Evolutionary conservation across 768 basidiomycete species (phyloP), one percentile per base, ranked within the genome.

Genomic region (Candolleomyces efflorescens): DNA sequence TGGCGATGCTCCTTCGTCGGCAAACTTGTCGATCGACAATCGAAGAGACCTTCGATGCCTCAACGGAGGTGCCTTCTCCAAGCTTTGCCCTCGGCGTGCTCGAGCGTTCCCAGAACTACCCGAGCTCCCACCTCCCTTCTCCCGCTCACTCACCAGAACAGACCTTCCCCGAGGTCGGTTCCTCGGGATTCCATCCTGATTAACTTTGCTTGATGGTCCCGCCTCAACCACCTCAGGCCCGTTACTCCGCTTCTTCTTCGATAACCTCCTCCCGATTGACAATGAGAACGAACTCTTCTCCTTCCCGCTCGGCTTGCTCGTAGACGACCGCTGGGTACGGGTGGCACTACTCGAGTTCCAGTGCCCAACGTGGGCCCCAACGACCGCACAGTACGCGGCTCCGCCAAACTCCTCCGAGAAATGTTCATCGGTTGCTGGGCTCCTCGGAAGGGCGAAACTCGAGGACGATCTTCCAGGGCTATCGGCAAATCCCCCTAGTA

Each of bases 131-230:
- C 32, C 39, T 12, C 5, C 32, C 20, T 22, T 47, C 41, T 6
- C 32, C 3, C 36, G 23, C 32, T 52, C 51, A n/a, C 6, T 10
- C 9, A 52, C 32, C 32, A 32, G 32, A 32, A 32, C 43, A n/a
- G 54, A 55, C 26, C 43, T 44, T 46, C 56, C 56, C 24, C 56
- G 32, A 11, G 47, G 24, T 50, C 48, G 48, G 49, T 24, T 51
- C 56, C 56, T 57, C 26, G 47, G 39, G 3, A 11, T 41, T 26
- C 26, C 26, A 12, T 27, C 49, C 27, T 51, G 49, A 26, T 24
- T 36, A 11, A 11, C 32, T 36, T 17, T 13, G 20, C 6, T 22
- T 22, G 18, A 12, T 17, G 24, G 5, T 27, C 17, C 49, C 3
- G 5, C 23, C 18, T 10, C 49, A 7, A 13, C 49, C 26, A 13